Conservation (phyloP, 179 eudicot species). For the Heliamphora pulchella region DNA sequence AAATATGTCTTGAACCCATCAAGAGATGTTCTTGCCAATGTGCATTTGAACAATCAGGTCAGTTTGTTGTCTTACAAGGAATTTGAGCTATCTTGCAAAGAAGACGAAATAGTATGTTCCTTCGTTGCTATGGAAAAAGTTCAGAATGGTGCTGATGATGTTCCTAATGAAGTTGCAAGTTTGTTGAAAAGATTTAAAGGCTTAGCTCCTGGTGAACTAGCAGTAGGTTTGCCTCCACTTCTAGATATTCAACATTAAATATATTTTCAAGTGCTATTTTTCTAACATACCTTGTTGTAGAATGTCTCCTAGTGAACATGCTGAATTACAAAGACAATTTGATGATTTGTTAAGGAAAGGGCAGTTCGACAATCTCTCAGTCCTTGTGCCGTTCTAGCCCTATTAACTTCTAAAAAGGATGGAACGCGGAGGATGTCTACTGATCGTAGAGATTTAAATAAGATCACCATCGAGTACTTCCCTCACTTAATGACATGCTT, state of each 20-base stretch:
- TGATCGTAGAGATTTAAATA: neutral
- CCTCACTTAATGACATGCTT: neutral
- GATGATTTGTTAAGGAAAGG: conserved; percentile 6
- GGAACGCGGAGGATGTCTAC: neutral
- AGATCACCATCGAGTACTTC: neutral
- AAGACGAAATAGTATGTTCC: neutral
- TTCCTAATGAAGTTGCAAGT: neutral
- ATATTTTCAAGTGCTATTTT: neutral
- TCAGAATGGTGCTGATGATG: neutral
- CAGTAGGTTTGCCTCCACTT: neutral
- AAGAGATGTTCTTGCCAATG: neutral
- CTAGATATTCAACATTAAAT: neutral
- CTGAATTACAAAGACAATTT: conserved; percentile 9
- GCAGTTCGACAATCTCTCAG: conserved; percentile 3
- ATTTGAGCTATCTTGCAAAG: neutral
- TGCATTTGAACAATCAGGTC: neutral
- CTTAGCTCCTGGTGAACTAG: neutral
- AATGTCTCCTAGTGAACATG: conserved; percentile 13
- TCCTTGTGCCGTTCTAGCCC: neutral
- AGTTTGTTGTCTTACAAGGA: neutral
- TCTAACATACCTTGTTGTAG: conserved; percentile 15
- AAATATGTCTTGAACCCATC: too few relatives aligned
- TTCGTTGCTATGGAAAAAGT: neutral
- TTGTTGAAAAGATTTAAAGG: neutral
- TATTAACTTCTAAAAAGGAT: neutral